Evolutionary conservation across 169 alveolate species (phyloP), one percentile per base, ranked within the genome.

Genomic region (Miamiensis avidus): DNA sequence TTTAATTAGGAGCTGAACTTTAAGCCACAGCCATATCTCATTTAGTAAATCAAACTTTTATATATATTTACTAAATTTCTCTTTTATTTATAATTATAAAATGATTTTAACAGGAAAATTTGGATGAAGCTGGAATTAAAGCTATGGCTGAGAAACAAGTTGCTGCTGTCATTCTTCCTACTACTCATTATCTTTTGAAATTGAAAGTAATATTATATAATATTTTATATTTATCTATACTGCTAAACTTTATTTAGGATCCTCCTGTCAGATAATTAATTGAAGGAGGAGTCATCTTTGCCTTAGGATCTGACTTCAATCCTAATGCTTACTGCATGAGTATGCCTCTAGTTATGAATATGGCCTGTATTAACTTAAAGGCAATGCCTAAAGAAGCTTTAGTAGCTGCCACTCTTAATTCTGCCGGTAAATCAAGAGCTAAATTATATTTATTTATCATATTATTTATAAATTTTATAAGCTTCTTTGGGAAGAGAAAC

Each of bases 261-360:
- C 91, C 91, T 65, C 91, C 91, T 34, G 91, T 72, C 29, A 86
- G 91, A 34, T 30, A 81, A 28, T 81, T 86, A 87, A 74, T 81
- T 65, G 87, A 81, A n/a, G 33, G 65, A 65, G 87, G 84, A 31
- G 91, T 86, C 0, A 75, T 82, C 69, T 72, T 81, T 32, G 91
- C 91, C 32, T 31, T 86, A 25, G 91, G 84, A 0, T 74, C 85
- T 64, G 91, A 86, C 75, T 86, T 81, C 34, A 78, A 83, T 34
- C 91, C 91, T 31, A 86, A 86, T 82, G 87, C 87, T 34, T 77
- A 82, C 64, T 86, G 91, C 34, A 30, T 81, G 82, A 72, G 83
- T 11, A 29, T 86, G 34, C 83, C 87, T 11, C 64, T 81, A 20
- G 64, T 79, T 25, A 86, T 86, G 91, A 49, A 78, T 75, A 74